phyloP scores from a whole-genome alignment of 2,329 filamentous ascomycete species.

The Fusarium oxysporum region DNA sequence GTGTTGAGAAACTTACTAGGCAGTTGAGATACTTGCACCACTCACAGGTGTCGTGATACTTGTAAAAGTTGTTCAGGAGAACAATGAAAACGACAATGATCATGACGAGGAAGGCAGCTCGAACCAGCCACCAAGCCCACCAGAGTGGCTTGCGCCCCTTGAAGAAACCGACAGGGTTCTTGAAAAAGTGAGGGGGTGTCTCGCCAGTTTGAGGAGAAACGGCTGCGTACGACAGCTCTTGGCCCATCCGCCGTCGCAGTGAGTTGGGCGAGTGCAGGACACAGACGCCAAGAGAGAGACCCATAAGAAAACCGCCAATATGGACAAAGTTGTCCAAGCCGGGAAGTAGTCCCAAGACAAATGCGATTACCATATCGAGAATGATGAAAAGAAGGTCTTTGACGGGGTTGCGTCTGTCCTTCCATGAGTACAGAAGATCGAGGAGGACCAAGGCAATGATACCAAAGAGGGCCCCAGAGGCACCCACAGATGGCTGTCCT shows the following conservation, averaged over 20 bases:
- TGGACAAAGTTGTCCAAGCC: slow-evolving; percentile 98
- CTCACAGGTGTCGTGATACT: slow-evolving; percentile 73
- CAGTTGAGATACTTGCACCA: slow-evolving; percentile 99
- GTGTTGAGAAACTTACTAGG: slow-evolving; percentile 72
- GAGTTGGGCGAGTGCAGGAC: slow-evolving; percentile 89
- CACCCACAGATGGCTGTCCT: slow-evolving; percentile 85
- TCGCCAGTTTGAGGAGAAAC: slow-evolving; percentile 66
- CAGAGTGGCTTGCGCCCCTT: slow-evolving; percentile 91
- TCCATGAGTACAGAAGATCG: slow-evolving; percentile 94
- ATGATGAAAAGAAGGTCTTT: slow-evolving; percentile 90
- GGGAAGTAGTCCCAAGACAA: slow-evolving; percentile 90
- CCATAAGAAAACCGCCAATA: slow-evolving; percentile 95
- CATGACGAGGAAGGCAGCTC: slow-evolving; percentile 80
- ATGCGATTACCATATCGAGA: slow-evolving; percentile 87
- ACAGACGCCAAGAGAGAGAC: slow-evolving; percentile 85
- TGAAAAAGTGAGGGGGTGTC: slow-evolving; percentile 66
- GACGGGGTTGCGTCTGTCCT: slow-evolving; percentile 77
- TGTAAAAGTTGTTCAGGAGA: slow-evolving; percentile 91
- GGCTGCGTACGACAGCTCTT: slow-evolving; percentile 77
- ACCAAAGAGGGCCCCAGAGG: slow-evolving; percentile 91
- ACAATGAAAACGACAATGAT: slow-evolving; percentile 88
- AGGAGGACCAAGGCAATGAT: slow-evolving; percentile 89
- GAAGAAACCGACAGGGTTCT: slow-evolving; percentile 82
- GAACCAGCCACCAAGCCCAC: slow-evolving; percentile 97
- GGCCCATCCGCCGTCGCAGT: slow-evolving; percentile 78